Base-by-base conservation (phyloP, 495 filamentous ascomycete genomes). In the Trichoderma virens region DNA sequence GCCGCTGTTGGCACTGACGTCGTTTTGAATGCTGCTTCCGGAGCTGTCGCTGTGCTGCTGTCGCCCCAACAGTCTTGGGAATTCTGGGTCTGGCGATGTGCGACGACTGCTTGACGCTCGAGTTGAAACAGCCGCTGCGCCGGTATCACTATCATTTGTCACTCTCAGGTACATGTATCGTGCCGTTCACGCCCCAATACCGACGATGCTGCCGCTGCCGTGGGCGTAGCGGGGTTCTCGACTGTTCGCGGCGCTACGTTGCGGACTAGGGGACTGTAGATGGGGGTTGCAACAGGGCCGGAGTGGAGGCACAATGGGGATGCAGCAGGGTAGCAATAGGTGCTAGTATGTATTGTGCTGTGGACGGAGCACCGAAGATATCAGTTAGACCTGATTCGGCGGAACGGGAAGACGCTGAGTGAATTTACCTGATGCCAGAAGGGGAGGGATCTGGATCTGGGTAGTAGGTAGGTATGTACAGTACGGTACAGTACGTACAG, bases 251-350 rank as follows among this genome's bases (percentile, higher is more conserved):
- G 47, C 47, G 47, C 47, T 56, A 56, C 47, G 7, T 56, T 28
- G 47, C 47, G 47, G 47, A n/a, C 47, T 56, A 56, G 20, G 47
- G 23, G 23, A 56, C 8, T 56, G 47, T 47, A 56, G 47, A 56
- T 56, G 47, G 23, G 41, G 41, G 41, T 45, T 35, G 34, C 34
- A 35, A 13, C 34, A 35, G 34, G 34, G 34, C 13, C 41, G 41
- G 41, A 45, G 47, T 56, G 47, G 47, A 56, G 47, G 47, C 47
- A 56, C 47, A 56, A 56, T 28, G 47, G 43, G 43, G 47, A 56
- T 56, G 47, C 47, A 23, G 23, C 47, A 56, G 47, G 47, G 47
- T 27, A 56, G 47, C 23, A 30, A 56, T 28, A 56, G 27, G 47
- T 56, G 47, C 23, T 56, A 47, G 43, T 47, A 47, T 2, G 43